Evolutionary conservation across 2,329 filamentous ascomycete genomes (phyloP), one percentile per base, ranked within the genome.

Genomic region (Gnomoniopsis smithogilvyi): DNA sequence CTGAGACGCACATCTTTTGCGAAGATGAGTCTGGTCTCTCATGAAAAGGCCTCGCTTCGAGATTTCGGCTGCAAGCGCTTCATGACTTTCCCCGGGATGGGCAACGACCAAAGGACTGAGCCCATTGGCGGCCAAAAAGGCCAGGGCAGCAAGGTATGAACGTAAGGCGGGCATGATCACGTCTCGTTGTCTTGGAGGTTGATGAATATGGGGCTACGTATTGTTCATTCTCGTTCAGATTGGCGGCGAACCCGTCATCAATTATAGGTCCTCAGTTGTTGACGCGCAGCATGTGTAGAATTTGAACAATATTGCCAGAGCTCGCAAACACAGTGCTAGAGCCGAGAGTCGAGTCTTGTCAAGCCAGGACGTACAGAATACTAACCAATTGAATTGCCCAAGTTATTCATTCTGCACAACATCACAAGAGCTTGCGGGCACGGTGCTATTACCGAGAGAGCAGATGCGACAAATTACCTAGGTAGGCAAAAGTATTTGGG

Each of bases 1-100:
- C 7, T 55, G 53, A 24, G 53, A 38, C 3, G 45, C 53, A 49
- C 53, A 55, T n/a, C 45, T 34, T 45, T 49, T 55, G 26, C 45
- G 53, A 10, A 55, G 43, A 41, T 55, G 43, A 11, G 43, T 22
- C 45, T 55, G 53, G 19, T 48, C 45, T 17, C 53, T 36, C 43
- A 55, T 10, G 19, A 24, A 55, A 7, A 55, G 30, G n/a, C 48
- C 53, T 6, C 53, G 43, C 2, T 34, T 21, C 19, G 45, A 15
- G 7, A 19, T 41, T 26, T 55, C 53, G 12, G 43, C 45, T n/a
- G 26, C 33, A 21, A 33, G 26, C 17, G 30, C 30, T 15, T 55
- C 45, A 19, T 55, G 53, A 17, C 19, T 38, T 43, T 55, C 53
- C 7, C 53, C 53, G 26, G 45, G 53, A 19, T 55, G 53, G 12